Evolutionary conservation across 2,329 filamentous ascomycete genomes (phyloP), one percentile per base, ranked within the genome.

Genomic region (Colletotrichum musicola): DNA sequence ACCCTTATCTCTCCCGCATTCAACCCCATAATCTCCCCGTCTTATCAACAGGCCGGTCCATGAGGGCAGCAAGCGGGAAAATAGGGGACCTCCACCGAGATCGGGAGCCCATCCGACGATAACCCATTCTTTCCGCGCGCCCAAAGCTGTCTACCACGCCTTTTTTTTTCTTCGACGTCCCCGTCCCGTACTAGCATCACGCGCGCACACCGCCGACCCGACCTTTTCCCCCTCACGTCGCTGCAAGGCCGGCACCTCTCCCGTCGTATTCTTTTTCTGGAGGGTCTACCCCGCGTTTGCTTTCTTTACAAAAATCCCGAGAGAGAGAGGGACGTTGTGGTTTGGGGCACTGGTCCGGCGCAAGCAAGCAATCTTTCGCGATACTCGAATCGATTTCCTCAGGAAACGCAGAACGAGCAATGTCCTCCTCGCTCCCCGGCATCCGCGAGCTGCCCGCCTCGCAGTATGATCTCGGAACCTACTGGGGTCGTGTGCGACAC

Each of bases 401-500:
- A 10, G 3, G 9, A 25, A 25, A 35, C 30, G 10, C n/a, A 7
- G 3, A 49, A 49, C 40, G 77, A 61, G 92, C 67, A 62, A 92
- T 92, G 90, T 92, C 90, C 65, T 84, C 89, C 68, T 91, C 90
- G 25, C 80, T 92, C 38, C 89, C 89, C 56, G 90, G 90, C 68
- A 82, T 82, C 75, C 92, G 95, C 80, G 94, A 97, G 80, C 87
- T 98, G 72, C 96, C 96, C 70, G 89, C 90, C 64, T 99, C 96
- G 62, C 94, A 94, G 81, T 95, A 97, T 88, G 93, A 99, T 79
- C 86, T 99, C 76, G 89, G 82, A 78, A 98, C 95, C 54, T 99
- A 99, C 83, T 96, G 93, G 93, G 96, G 96, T 72, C 91, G 96
- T 68, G 96, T 98, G 77, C 89, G 88, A 82, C 95, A 99, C 84